These are phyloP conservation scores for Spathaspora arborariae DNA, from an alignment of 805 yeast species.

Conservation along the genomic window DNA sequence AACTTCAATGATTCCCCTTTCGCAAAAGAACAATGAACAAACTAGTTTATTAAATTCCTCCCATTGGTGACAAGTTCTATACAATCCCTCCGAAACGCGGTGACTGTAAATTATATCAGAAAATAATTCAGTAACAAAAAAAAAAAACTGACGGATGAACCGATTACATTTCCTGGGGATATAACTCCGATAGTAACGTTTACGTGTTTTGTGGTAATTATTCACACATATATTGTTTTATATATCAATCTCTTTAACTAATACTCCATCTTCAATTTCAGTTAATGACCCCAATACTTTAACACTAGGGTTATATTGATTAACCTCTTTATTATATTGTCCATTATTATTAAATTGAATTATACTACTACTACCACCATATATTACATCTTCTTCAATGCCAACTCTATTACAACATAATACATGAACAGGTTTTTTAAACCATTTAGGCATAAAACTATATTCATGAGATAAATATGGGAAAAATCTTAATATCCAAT, in stretches of 20 bases:
- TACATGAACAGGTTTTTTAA: constrained; percentile 26
- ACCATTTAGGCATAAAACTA: constrained; percentile 20
- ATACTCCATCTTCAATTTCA: constrained; percentile 61
- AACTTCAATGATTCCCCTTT: too few relatives aligned
- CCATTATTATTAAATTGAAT: constrained; percentile 43
- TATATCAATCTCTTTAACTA: constrained; percentile 55
- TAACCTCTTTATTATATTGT: constrained; percentile 24
- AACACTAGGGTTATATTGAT: constrained; percentile 48
- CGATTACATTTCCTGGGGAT: not conserved
- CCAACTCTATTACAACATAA: constrained; percentile 74
- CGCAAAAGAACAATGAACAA: too few relatives aligned
- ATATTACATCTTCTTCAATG: constrained; percentile 62
- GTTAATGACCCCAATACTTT: constrained; percentile 54
- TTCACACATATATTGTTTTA: not conserved
- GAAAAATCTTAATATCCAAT: constrained; percentile 71
- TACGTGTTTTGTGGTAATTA: too few relatives aligned
- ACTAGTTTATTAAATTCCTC: too few relatives aligned
- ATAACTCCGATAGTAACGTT: too few relatives aligned
- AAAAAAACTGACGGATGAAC: too few relatives aligned
- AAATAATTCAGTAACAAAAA: not conserved
- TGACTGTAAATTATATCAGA: not conserved
- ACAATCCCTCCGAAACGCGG: not conserved
- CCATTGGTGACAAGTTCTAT: too few relatives aligned
- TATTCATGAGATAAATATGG: constrained; percentile 50
- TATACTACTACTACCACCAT: constrained; percentile 64